Evolutionary conservation across 257 asterid genomes (phyloP), one percentile per base, ranked within the genome.

Genomic region (Verbascum thapsus): DNA sequence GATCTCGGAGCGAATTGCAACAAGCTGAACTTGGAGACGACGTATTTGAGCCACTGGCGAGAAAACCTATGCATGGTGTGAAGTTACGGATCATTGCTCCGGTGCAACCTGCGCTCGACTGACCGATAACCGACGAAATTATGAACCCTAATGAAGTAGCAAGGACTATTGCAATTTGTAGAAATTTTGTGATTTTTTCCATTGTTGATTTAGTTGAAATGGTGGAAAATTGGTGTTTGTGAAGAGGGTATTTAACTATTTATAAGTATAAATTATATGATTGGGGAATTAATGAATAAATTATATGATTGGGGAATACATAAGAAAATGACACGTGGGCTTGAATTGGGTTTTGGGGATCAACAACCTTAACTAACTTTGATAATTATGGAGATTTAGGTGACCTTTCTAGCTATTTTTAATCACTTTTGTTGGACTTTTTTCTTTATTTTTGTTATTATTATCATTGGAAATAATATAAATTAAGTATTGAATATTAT

Each of bases 41-140:
- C 0, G 68, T 49, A 22, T 73, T 81, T 1, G 78, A 70, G 0
- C 85, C 78, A 22, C 84, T 48, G 2, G 87, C 11, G 10, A 90
- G 73, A 69, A 67, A 90, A 16, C 76, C 75, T 42, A 87, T 20
- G 74, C 96, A 90, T 4, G 94, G 80, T 41, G 69, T 77, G 72
- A 88, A 84, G 78, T 82, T 76, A 6, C 86, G 81, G 7, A 88
- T 70, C 95, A 84, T 86, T 8, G 96, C 72, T 42, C 83, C 77
- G 3, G 88, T 74, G 81, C 96, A 88, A 0, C 71, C 58, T 23
- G 69, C 40, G 52, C 8, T 73, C 22, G 62, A 34, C 26, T 72
- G 86, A 12, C 73, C 81, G 16, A 61, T 8, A 2, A 62, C 70
- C 7, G 78, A 75, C 7, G 53, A 26, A 1, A 58, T 18, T 30